Percentiles rank a stretch among this genome's conserved stretches.
Evolutionary conservation across 1,284 basidiomycete species (phyloP).

Genomic region (Austroboletus olivaceoglutinosus): DNA sequence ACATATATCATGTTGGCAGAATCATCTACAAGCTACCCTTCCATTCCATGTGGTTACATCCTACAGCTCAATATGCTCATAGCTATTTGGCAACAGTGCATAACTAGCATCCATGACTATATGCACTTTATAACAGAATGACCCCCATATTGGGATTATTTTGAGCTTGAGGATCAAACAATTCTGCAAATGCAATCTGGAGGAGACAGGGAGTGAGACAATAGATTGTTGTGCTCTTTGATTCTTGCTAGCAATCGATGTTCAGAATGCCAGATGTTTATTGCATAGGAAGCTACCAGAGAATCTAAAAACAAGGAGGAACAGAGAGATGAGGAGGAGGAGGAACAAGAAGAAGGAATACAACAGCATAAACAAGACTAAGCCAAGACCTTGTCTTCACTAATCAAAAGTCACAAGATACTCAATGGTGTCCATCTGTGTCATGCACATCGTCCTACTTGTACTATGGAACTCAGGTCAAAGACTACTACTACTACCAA

Average conservation of each 20-base stretch:
- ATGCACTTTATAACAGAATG: not conserved
- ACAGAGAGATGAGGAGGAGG: not conserved
- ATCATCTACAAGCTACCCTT: not conserved
- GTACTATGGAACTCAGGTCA: too few relatives aligned
- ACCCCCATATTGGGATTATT: not conserved
- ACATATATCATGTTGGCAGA: not conserved
- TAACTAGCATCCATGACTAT: constrained; percentile 1
- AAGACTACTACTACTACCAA: too few relatives aligned
- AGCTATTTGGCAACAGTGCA: not conserved
- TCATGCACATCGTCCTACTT: not conserved
- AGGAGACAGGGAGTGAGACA: not conserved
- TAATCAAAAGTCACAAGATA: constrained; percentile 4
- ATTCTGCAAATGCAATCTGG: constrained; percentile 2
- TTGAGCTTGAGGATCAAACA: not conserved
- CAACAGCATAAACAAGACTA: not conserved
- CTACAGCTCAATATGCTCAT: constrained; percentile 2
- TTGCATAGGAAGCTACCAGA: too few relatives aligned
- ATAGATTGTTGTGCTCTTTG: not conserved
- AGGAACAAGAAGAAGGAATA: not conserved
- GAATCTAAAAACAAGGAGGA: too few relatives aligned
- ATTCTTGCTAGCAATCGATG: constrained; percentile 1
- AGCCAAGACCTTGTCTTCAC: not conserved
- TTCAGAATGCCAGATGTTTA: not conserved
- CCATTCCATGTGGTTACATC: constrained; percentile 10
- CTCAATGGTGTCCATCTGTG: not conserved